Evolutionary conservation across 441 rosid genomes (phyloP), one percentile per base, ranked within the genome.

Genomic region (Capsella rubella): DNA sequence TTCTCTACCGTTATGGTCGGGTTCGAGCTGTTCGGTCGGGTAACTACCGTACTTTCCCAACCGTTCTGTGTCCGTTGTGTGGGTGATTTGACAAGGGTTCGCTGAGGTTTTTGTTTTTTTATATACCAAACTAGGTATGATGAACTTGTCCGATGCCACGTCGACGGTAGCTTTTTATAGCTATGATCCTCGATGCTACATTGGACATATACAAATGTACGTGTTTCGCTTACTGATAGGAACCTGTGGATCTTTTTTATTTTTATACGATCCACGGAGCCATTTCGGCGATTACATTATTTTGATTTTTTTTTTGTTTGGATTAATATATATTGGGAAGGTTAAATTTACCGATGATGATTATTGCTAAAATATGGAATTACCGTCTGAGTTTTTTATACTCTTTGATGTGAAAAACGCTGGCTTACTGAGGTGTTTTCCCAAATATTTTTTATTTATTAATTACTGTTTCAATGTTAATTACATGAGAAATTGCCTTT

Each of bases 181-280:
- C 75, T 0, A 11, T 69, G 79, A 76, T 66, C 66, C 10, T 76
- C 50, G 71, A 69, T 76, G 79, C 75, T 69, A 69, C 79, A 76
- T 76, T 64, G 75, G 71, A 63, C 79, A 39, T 14, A 76, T 0
- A 76, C 75, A 47, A 9, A 76, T 76, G 66, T 55, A 8, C 7
- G 79, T 76, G 75, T 18, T 76, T 76, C 79, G 79, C 75, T 63
- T 61, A 4, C 79, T 76, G 79, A 76, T 76, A 76, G 79, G 79
- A 76, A 76, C 79, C 71, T 69, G 79, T 76, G 29, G 79, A 76
- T 76, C 53, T 76, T 63, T 21, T 21, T 6, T 7, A 46, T 25
- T 11, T 0, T 11, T 0, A 2, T 69, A 3, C 12, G 65, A n/a
- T 62, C 71, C 47, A 63, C 71, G 71, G 79, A 54, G 79, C 79